A percentile compares a stretch with the other conserved stretches of the same genome.
Evolutionary conservation across 176 grass and related monocot species (phyloP).

Genomic region (Puya raimondii): DNA sequence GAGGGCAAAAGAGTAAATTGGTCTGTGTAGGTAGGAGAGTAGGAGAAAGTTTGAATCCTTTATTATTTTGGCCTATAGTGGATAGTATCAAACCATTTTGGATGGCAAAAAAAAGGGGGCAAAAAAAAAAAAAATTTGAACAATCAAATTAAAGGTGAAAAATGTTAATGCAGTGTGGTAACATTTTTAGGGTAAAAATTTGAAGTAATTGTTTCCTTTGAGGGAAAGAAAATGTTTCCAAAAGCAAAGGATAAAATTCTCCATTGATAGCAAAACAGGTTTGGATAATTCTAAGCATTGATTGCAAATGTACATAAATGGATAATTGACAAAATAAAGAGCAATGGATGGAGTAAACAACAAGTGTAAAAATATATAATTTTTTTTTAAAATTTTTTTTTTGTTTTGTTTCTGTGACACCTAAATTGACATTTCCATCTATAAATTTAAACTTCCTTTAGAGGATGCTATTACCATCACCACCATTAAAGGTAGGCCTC

Average conservation of each 20-base stretch:
- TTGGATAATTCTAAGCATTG: background rate
- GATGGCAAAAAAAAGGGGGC: background rate
- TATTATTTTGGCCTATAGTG: background rate
- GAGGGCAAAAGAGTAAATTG: background rate
- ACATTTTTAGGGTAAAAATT: background rate
- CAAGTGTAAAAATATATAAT: background rate
- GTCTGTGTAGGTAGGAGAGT: background rate
- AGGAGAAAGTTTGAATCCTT: background rate
- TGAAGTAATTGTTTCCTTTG: background rate
- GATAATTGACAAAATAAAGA: background rate
- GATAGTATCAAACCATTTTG: background rate
- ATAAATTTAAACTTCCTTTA: constrained; percentile 13
- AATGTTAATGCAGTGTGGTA: too few species aligned
- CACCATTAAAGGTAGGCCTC: constrained; percentile 11
- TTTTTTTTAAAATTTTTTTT: background rate
- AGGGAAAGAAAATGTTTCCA: background rate
- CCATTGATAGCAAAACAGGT: background rate
- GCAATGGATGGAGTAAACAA: background rate
- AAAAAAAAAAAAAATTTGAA: too few species aligned
- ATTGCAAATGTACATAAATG: background rate
- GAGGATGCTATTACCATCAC: constrained; percentile 12
- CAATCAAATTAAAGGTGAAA: background rate
- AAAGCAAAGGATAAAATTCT: background rate
- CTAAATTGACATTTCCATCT: constrained; percentile 5
- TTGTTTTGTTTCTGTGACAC: background rate